Conservation (phyloP, 2,329 filamentous ascomycete species). For the Alternaria metachromatica region DNA sequence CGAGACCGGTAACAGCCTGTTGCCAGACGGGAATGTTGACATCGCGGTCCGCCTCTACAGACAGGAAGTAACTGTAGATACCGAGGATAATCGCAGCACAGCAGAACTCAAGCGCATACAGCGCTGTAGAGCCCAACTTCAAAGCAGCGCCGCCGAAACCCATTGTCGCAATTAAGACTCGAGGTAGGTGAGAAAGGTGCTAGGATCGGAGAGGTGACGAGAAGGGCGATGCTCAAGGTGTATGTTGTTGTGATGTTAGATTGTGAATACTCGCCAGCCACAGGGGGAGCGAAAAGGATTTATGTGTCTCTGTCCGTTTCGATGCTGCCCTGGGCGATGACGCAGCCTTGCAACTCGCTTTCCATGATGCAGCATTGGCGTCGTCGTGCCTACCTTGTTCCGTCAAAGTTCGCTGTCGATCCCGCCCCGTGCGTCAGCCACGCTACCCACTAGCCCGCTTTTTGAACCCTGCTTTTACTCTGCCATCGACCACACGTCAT, state of each 20-base stretch:
- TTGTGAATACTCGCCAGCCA: neutral
- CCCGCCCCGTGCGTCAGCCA: constrained; percentile 2
- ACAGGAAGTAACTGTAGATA: constrained; percentile 82
- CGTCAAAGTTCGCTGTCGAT: constrained; percentile 5
- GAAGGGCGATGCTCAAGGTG: neutral
- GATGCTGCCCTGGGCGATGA: constrained; percentile 8
- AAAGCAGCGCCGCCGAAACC: constrained; percentile 67
- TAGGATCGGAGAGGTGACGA: neutral
- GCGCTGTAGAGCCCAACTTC: constrained; percentile 71
- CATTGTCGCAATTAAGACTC: constrained; percentile 54
- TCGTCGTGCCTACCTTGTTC: constrained; percentile 8
- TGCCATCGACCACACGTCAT: constrained; percentile 8
- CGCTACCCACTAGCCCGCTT: constrained; percentile 1
- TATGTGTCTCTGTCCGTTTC: neutral
- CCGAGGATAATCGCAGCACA: constrained; percentile 76
- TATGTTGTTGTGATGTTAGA: neutral
- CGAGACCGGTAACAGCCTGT: constrained; percentile 74
- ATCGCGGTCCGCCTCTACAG: constrained; percentile 70
- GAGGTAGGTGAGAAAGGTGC: neutral
- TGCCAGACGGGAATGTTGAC: constrained; percentile 68
- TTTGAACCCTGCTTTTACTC: constrained; percentile 5
- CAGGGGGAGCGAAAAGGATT: constrained; percentile 2
- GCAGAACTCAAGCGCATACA: constrained; percentile 77
- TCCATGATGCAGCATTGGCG: constrained; percentile 4
- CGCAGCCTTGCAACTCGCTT: constrained; percentile 10